phyloP scores from a whole-genome alignment of 1,139 yeast species.

The Blastobotrys elegans region DNA sequence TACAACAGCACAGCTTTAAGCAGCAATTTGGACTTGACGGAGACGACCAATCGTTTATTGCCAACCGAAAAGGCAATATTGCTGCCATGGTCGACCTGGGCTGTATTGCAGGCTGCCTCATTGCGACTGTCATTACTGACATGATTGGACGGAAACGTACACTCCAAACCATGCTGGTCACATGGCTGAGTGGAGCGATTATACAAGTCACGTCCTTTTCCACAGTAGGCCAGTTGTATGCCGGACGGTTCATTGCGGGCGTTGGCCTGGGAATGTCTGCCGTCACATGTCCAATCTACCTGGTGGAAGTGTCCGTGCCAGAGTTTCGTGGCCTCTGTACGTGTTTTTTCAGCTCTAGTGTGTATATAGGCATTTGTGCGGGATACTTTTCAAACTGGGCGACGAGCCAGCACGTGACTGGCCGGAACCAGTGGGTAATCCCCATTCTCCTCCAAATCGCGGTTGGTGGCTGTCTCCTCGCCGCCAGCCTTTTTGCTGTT shows the following conservation, averaged over 20 bases:
- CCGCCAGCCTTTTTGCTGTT: constrained; percentile 39
- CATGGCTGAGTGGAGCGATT: constrained; percentile 46
- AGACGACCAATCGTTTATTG: constrained; percentile 29
- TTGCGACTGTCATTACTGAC: constrained; percentile 50
- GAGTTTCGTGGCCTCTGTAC: constrained; percentile 49
- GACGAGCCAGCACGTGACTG: constrained; percentile 35
- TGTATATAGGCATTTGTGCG: constrained; percentile 50
- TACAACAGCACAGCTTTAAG: constrained; percentile 44
- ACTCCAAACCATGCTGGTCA: constrained; percentile 40
- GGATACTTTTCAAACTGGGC: constrained; percentile 48
- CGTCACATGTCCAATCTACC: constrained; percentile 51
- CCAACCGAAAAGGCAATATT: constrained; percentile 50
- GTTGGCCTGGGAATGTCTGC: constrained; percentile 52
- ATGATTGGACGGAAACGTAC: constrained; percentile 52
- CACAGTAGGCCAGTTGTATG: constrained; percentile 5
- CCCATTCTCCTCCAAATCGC: constrained; percentile 37
- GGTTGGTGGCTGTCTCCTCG: constrained; percentile 42
- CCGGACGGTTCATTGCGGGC: constrained; percentile 12
- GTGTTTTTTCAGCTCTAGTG: constrained; percentile 52
- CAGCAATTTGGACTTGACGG: constrained; percentile 46
- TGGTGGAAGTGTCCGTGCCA: constrained; percentile 51
- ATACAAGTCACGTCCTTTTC: constrained; percentile 44
- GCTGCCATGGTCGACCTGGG: constrained; percentile 62
- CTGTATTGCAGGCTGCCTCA: constrained; percentile 50
- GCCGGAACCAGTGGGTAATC: constrained; percentile 35